Evolutionary conservation across 1,284 basidiomycete genomes (phyloP).

Genomic region (Cryptococcus wingfieldii): DNA sequence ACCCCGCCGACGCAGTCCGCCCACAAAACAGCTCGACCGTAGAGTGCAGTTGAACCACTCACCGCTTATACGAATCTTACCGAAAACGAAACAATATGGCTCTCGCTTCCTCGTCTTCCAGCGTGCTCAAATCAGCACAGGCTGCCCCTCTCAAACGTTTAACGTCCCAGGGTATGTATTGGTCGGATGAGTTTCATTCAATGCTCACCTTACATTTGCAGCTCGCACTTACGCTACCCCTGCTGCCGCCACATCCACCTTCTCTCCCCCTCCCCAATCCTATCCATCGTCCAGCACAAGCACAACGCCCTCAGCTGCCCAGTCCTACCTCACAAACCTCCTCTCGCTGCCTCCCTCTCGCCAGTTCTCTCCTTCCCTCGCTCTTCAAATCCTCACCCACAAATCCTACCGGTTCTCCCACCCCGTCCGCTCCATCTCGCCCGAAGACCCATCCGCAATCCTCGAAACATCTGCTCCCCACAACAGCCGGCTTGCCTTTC

Average conservation of each 20-base stretch:
- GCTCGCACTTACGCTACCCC: conserved; percentile 9
- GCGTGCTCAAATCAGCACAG: not conserved
- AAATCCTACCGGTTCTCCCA: conserved; percentile 46
- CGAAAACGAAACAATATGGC: conserved; percentile 5
- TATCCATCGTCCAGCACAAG: not conserved
- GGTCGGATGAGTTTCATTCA: not conserved
- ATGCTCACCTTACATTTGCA: not conserved
- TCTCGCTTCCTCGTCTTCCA: conserved; percentile 14
- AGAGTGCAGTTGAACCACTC: too few species aligned
- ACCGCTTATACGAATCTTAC: too few species aligned
- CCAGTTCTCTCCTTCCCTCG: conserved; percentile 40
- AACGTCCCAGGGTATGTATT: not conserved
- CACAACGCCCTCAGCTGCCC: conserved; percentile 22
- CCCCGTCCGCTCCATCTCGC: conserved; percentile 18
- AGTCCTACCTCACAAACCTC: conserved; percentile 37
- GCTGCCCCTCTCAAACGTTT: not conserved
- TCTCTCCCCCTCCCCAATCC: not conserved
- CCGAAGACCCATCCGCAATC: not conserved
- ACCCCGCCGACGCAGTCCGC: too few species aligned
- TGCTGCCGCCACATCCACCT: not conserved
- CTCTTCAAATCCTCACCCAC: conserved; percentile 47
- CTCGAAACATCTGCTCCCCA: conserved; percentile 22
- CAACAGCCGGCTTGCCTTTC: conserved; percentile 42
- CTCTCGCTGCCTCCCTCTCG: conserved; percentile 33
- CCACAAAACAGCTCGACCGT: too few species aligned